phyloP scores from a whole-genome alignment of 257 asterid species.

The Prunella vulgaris region DNA sequence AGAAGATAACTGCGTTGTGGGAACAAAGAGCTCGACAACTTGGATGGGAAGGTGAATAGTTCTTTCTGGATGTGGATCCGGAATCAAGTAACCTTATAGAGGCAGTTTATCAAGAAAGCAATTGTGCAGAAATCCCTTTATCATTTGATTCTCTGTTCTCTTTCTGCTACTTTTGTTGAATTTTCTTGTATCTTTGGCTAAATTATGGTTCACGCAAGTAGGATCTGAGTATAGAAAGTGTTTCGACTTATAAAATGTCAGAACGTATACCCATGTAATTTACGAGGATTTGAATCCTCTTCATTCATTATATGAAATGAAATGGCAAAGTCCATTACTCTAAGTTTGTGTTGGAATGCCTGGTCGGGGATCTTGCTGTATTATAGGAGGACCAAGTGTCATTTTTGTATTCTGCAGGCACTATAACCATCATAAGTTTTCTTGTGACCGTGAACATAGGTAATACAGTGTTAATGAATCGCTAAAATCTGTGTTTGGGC shows the following conservation, averaged over 20 bases:
- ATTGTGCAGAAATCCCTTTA: slow-evolving; percentile 9
- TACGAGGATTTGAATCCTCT: slow-evolving; percentile 12
- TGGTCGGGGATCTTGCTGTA: too few relatives aligned
- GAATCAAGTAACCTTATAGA: not conserved
- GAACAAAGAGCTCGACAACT: slow-evolving; percentile 77
- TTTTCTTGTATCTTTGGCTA: slow-evolving; percentile 14
- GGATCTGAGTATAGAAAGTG: slow-evolving; percentile 14
- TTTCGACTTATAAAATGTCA: not conserved
- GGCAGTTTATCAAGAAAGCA: slow-evolving; percentile 15
- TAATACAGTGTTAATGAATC: too few relatives aligned
- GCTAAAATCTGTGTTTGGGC: too few relatives aligned
- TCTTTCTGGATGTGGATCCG: not conserved
- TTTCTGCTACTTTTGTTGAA: slow-evolving; percentile 14
- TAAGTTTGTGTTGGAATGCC: too few relatives aligned
- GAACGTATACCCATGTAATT: slow-evolving; percentile 13
- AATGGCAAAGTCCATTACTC: not conserved
- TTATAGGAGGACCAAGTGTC: too few relatives aligned
- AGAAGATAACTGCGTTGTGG: slow-evolving; percentile 68
- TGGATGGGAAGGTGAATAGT: slow-evolving; percentile 77
- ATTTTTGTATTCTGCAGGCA: too few relatives aligned
- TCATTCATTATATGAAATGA: not conserved
- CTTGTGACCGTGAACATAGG: too few relatives aligned
- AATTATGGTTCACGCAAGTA: slow-evolving; percentile 9
- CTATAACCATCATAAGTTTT: too few relatives aligned
- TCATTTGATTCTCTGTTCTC: not conserved